Conservation (phyloP, 129 eudicot species). For the Pittosporum tobira region DNA sequence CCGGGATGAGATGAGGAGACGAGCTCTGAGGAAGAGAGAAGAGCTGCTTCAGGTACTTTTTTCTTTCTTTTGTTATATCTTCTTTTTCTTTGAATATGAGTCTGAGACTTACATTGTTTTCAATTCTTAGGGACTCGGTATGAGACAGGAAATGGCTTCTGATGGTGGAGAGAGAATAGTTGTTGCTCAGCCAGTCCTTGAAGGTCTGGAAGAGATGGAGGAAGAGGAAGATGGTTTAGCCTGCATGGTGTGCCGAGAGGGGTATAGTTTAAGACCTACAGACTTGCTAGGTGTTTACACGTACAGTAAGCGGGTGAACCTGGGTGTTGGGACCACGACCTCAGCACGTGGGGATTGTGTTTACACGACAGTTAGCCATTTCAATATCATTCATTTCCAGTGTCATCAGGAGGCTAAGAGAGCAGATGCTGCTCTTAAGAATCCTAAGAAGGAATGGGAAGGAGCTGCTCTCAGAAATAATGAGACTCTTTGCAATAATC, state of each 20-base stretch:
- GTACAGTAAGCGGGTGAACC: slow-evolving; percentile 88
- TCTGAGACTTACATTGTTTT: no score
- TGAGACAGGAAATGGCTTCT: slow-evolving; percentile 72
- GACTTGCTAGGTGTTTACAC: slow-evolving; percentile 87
- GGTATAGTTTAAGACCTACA: slow-evolving; percentile 75
- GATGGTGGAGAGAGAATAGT: slow-evolving; percentile 93
- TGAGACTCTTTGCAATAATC: slow-evolving; percentile 86
- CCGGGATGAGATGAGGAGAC: slow-evolving; percentile 91
- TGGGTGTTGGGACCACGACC: slow-evolving; percentile 84
- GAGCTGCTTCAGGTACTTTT: slow-evolving; percentile 76
- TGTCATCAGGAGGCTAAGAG: slow-evolving; percentile 99
- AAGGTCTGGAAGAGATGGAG: slow-evolving; percentile 94
- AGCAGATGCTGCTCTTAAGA: slow-evolving; percentile 85
- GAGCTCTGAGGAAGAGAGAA: slow-evolving; percentile 75
- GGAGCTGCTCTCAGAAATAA: slow-evolving; percentile 95
- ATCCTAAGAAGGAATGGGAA: slow-evolving; percentile 97
- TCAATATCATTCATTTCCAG: slow-evolving; percentile 91
- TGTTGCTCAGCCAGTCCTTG: slow-evolving; percentile 74
- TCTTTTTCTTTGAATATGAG: no score
- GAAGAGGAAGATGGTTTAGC: slow-evolving; percentile 97
- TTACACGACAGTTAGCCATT: slow-evolving; percentile 92
- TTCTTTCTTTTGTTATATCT: no score
- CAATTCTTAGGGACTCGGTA: slow-evolving; percentile 66
- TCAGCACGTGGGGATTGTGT: slow-evolving; percentile 94
- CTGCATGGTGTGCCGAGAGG: slow-evolving; percentile 99